A percentile compares a stretch with the other conserved stretches of the same genome.
These are phyloP conservation scores for Myxozyma vanderwaltii DNA, from an alignment of 805 yeast genomes.

Conservation along the genomic window DNA sequence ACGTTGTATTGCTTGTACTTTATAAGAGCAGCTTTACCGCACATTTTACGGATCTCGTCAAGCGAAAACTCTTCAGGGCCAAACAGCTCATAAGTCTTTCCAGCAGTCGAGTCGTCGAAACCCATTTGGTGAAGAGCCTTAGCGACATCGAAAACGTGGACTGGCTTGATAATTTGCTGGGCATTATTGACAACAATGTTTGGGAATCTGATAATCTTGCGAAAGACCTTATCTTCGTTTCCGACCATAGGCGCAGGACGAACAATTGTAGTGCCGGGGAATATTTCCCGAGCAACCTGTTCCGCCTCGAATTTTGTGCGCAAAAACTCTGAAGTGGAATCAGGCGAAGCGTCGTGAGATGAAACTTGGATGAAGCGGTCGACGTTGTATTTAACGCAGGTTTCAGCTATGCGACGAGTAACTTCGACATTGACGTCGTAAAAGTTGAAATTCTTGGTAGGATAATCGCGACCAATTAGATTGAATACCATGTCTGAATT, in stretches of 20 bases:
- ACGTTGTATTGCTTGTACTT: slow-evolving; percentile 47
- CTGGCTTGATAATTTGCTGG: slow-evolving; percentile 65
- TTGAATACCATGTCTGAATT: slow-evolving; percentile 83
- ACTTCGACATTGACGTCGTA: slow-evolving; percentile 82
- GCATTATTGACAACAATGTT: slow-evolving; percentile 68
- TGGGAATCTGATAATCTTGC: slow-evolving; percentile 57
- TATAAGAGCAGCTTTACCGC: slow-evolving; percentile 59
- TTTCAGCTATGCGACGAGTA: slow-evolving; percentile 73
- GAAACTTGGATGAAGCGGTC: slow-evolving; percentile 79
- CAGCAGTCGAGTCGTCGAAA: slow-evolving; percentile 76
- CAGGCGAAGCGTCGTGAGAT: slow-evolving; percentile 70
- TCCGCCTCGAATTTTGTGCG: slow-evolving; percentile 75
- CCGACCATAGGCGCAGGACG: slow-evolving; percentile 84
- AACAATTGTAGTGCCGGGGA: slow-evolving; percentile 79
- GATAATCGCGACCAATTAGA: slow-evolving; percentile 72
- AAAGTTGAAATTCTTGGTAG: slow-evolving; percentile 70
- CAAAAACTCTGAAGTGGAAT: slow-evolving; percentile 68
- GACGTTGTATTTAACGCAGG: slow-evolving; percentile 67
- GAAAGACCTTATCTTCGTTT: slow-evolving; percentile 68
- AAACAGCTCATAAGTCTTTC: slow-evolving; percentile 70
- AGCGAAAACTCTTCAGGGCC: slow-evolving; percentile 69
- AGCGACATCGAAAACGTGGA: slow-evolving; percentile 78
- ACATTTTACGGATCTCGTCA: slow-evolving; percentile 67
- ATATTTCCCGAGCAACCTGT: slow-evolving; percentile 62
- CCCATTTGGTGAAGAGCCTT: slow-evolving; percentile 76